Conservation (phyloP, 1,284 basidiomycete species). For the Binderoboletus segoi region DNA sequence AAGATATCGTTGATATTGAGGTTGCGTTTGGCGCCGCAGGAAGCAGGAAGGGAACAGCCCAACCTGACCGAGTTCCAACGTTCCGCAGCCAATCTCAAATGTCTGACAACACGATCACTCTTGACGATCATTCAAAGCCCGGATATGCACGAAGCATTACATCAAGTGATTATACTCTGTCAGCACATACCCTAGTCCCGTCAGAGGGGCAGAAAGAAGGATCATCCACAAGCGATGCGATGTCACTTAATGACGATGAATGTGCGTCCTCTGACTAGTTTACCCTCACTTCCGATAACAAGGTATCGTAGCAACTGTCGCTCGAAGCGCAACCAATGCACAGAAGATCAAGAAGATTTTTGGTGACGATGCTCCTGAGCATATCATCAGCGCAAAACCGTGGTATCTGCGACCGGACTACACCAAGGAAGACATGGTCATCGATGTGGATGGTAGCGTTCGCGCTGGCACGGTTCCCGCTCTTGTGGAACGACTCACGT, state of each 20-base stretch:
- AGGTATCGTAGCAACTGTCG: conserved; percentile 21
- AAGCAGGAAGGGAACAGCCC: conserved; percentile 26
- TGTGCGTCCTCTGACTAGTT: conserved; percentile 32
- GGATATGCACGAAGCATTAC: conserved; percentile 20
- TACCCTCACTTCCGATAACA: conserved; percentile 8
- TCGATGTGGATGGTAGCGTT: conserved; percentile 82
- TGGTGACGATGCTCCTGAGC: conserved; percentile 66
- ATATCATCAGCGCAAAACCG: conserved; percentile 63
- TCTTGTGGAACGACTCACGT: conserved; percentile 87
- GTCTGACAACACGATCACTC: conserved; percentile 38
- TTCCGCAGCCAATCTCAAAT: conserved; percentile 38
- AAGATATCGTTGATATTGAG: conserved; percentile 66
- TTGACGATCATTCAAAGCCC: conserved; percentile 29
- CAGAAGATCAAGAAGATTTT: conserved; percentile 77
- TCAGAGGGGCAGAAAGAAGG: conserved; percentile 25
- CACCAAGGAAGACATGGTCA: conserved; percentile 76
- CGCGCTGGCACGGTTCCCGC: conserved; percentile 87
- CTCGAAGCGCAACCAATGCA: conserved; percentile 40
- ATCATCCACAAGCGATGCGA: conserved; percentile 25
- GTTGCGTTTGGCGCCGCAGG: conserved; percentile 48
- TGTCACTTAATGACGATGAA: conserved; percentile 37
- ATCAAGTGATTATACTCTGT: conserved; percentile 31
- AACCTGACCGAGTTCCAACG: conserved; percentile 29
- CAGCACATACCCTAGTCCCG: conserved; percentile 27
- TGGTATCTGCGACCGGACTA: conserved; percentile 89